Percentiles rank a stretch among this genome's conserved stretches.
These are phyloP conservation scores for Citrullus amarus DNA, from an alignment of 306 rosid genomes.

Conservation along the genomic window DNA sequence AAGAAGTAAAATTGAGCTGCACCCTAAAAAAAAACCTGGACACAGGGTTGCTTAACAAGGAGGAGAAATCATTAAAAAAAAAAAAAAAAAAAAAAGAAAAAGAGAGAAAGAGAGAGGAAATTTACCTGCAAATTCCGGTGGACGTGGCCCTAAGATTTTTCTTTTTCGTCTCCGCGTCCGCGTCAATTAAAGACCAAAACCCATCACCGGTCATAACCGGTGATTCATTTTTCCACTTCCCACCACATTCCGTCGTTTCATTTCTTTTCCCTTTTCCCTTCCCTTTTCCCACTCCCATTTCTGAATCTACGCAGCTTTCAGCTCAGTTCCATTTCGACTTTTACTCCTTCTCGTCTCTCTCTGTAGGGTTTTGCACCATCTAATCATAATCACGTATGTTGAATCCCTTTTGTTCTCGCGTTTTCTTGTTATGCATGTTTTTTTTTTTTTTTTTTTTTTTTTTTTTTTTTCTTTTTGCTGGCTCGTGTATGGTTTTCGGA, in stretches of 20 bases:
- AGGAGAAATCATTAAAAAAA: no score
- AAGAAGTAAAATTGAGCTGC: no score
- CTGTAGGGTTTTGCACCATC: neutral
- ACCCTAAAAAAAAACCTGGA: no score
- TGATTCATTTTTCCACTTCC: constrained; percentile 15
- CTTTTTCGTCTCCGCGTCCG: constrained; percentile 21
- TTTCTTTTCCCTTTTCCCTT: neutral
- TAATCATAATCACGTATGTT: neutral
- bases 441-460: no score
- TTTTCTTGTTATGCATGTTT: neutral
- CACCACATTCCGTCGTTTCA: neutral
- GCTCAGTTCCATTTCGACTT: neutral
- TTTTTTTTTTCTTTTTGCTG: neutral
- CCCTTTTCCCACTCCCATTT: neutral
- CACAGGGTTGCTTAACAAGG: no score
- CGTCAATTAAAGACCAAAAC: neutral
- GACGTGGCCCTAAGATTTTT: neutral
- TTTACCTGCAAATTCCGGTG: neutral
- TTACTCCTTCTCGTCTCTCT: neutral
- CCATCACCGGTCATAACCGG: constrained; percentile 5
- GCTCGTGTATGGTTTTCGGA: neutral
- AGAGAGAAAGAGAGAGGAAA: neutral
- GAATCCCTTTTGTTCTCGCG: neutral
- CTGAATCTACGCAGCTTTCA: neutral
- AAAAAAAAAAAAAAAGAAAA: no score